Conservation (phyloP, 2,329 filamentous ascomycete species). For the Fonsecaea pedrosoi region DNA sequence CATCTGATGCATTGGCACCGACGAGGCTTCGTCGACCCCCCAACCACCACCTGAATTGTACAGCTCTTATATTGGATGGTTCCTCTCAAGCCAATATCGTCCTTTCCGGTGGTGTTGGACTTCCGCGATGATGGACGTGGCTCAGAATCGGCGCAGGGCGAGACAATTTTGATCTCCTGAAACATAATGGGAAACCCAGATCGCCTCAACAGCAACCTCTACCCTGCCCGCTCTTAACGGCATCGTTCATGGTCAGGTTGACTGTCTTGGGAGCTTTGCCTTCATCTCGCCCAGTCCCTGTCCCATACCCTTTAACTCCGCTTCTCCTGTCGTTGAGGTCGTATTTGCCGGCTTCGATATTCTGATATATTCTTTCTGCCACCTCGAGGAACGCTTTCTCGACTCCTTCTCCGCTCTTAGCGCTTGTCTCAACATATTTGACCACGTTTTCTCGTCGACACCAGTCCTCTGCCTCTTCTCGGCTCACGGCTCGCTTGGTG, state of each 20-base stretch:
- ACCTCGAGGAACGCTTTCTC: constrained; percentile 93
- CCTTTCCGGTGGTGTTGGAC: not conserved
- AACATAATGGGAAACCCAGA: not conserved
- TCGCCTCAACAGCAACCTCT: constrained; percentile 41
- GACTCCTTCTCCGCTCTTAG: constrained; percentile 93
- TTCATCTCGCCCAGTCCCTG: constrained; percentile 46
- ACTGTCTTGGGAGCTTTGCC: constrained; percentile 50
- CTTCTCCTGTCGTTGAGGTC: constrained; percentile 91
- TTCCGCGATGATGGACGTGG: not conserved
- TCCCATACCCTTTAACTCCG: constrained; percentile 75
- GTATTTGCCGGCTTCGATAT: constrained; percentile 93
- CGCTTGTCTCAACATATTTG: constrained; percentile 94
- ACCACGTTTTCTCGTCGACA: constrained; percentile 83
- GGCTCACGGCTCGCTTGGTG: constrained; percentile 73
- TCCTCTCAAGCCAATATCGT: not conserved
- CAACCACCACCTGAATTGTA: not conserved
- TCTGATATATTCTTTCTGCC: constrained; percentile 93
- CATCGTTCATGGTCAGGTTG: constrained; percentile 55
- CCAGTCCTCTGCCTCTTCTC: constrained; percentile 87
- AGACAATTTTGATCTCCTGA: not conserved
- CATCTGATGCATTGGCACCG: not conserved
- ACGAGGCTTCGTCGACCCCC: not conserved
- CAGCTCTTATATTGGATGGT: not conserved
- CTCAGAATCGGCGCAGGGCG: not conserved
- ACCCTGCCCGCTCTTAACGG: constrained; percentile 51